Evolutionary conservation across 352 stramenopile genomes (phyloP).

Genomic region (Plasmopara halstedii): DNA sequence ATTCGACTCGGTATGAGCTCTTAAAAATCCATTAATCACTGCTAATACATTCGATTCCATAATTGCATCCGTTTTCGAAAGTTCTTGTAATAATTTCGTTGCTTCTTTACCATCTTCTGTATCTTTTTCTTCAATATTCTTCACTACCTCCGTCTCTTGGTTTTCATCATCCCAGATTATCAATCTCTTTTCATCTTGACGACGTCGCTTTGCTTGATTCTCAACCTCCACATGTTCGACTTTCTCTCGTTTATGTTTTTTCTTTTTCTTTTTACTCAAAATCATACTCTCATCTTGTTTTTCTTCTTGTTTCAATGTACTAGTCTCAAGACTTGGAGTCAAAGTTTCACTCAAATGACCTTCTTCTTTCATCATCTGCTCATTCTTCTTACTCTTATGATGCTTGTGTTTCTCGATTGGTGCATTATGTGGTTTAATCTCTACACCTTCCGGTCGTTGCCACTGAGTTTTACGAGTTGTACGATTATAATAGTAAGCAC

Average conservation of each 20-base stretch:
- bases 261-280: slow-evolving; percentile 26
- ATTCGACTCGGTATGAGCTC: slow-evolving; percentile 69
- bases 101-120: slow-evolving; percentile 74
- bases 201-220: slow-evolving; percentile 28
- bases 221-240: slow-evolving; percentile 18
- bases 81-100: slow-evolving; percentile 48
- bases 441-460: slow-evolving; percentile 61
- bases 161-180: slow-evolving; percentile 84
- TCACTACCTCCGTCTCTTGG: slow-evolving; percentile 17
- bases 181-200: slow-evolving; percentile 49
- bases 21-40: slow-evolving; percentile 80
- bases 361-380: slow-evolving; percentile 2
- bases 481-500: slow-evolving; percentile 84
- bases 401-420: slow-evolving; percentile 16
- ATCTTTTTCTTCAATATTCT: slow-evolving; percentile 46
- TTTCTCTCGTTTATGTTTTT: slow-evolving; percentile 29
- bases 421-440: slow-evolving; percentile 62
- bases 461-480: slow-evolving; percentile 74
- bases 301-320: not conserved
- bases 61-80: slow-evolving; percentile 70
- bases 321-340: too few relatives aligned
- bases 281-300: not conserved
- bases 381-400: slow-evolving; percentile 23
- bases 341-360: too few relatives aligned
- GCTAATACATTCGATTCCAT: slow-evolving; percentile 77